Base-by-base conservation (phyloP, 805 yeast species). In the Yamadazyma kitorensis region DNA sequence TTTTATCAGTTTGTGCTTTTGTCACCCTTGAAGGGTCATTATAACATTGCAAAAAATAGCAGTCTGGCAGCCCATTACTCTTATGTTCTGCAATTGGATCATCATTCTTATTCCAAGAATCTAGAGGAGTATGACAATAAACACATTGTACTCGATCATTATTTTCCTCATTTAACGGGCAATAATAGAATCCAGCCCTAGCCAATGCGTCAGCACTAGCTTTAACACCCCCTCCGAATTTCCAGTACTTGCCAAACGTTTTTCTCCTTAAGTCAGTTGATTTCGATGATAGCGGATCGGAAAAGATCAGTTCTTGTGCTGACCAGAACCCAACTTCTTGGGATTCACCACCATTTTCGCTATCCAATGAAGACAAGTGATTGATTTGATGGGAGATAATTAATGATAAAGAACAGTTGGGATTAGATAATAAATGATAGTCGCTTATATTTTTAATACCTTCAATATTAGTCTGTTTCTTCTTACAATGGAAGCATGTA, bases 91-190 rank as follows among this genome's bases (percentile, higher is more conserved):
- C 62, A 6, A 69, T 39, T 0, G 89, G 91, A 38, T 73, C 77
- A 55, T 86, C 93, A 2, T 61, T 68, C 1, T 57, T 51, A 38
- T 74, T 84, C 89, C 91, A 83, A 17, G 53, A 54, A 29, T 60
- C 64, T 27, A 57, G 40, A 7, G 54, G 35, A 24, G 53, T 45
- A 13, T 42, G 41, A 36, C 63, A 57, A 31, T 55, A 57, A 7
- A 51, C 44, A 24, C 63, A 57, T 20, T 55, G 51, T 0, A 64
- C 70, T 12, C 61, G 48, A 34, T 67, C 73, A 17, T 56, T 57
- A 14, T 45, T 52, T 2, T 37, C 43, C 17, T 36, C 39, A 6
- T 52, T 51, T 7, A 48, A 33, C 4, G 70, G 67, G 17, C 63
- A 49, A 30, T 53, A 65, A 31, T 55, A 55, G 36, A 62, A 66